Base-by-base conservation (phyloP, 371 early-diverging fungal genomes). In the Vairimorpha necatrix region DNA sequence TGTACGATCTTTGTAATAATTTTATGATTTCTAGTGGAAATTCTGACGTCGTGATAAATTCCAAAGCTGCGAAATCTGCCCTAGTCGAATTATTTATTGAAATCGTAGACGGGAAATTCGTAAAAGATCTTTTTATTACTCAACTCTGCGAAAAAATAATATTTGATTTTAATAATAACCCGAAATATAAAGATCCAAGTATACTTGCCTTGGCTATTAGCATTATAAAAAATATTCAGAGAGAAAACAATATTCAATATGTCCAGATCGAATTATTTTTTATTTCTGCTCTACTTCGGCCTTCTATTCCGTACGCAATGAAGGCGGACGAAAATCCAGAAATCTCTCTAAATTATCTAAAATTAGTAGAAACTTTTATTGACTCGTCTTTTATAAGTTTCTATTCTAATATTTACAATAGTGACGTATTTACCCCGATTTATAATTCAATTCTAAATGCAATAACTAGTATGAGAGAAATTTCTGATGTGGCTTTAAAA, bases 251-350 rank as follows among this genome's bases (percentile, higher is more conserved):
- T 16, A 50, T 62, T 48, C 47, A 61, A 28, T 47, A 67, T 36
- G 32, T 74, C 0, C 71, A 77, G 58, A 70, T 76, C 28, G 58
- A 79, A 34, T 16, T 54, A 34, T 78, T 78, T 71, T 28, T 82
- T 50, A 63, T 78, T 18, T 67, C 62, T 14, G 53, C 66, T 26
- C 24, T 82, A 9, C 71, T 82, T n/a, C 46, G 62, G 28, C 76
- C 79, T 14, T 72, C 78, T 24, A 47, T 75, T 47, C 62, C 61
- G 18, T 58, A 69, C 32, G 39, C 78, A 16, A 70, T 69, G 58
- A 69, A 78, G 34, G 76, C 73, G 2, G 82, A 78, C 72, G 66
- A 81, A 11, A 32, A 77, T 58, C 68, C 53, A 6, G 81, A 81
- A 22, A 58, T 77, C 11, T 60, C 74, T 11, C 26, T 46, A 42